A percentile compares a stretch with the other conserved stretches of the same genome.
phyloP scores from a whole-genome alignment of 257 asterid species.

The Solanum paucissectum region DNA sequence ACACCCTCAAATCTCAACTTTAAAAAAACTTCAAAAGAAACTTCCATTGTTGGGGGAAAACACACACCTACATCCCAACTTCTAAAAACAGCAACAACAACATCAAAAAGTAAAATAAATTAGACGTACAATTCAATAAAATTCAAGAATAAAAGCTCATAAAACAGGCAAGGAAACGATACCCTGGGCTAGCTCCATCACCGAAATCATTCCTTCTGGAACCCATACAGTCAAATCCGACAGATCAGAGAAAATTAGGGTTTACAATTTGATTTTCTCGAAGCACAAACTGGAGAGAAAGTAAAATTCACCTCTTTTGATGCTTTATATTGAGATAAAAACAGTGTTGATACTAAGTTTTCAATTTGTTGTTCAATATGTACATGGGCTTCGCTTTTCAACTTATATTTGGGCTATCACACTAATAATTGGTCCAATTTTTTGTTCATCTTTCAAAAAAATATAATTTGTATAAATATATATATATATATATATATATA shows the following conservation, averaged over 20 bases:
- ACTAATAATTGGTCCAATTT: not conserved
- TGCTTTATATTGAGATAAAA: not conserved
- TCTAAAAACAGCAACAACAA: not conserved
- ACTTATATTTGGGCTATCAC: not conserved
- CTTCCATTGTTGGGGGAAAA: not conserved
- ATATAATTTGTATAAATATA: no score
- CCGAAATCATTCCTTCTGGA: constrained; percentile 70
- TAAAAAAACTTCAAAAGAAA: no score
- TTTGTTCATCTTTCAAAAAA: not conserved
- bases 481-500: no score
- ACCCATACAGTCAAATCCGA: constrained; percentile 23
- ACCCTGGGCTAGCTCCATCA: constrained; percentile 95
- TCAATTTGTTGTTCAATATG: no score
- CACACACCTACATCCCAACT: not conserved
- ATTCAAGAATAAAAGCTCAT: not conserved
- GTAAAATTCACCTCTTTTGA: no score
- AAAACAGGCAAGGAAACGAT: not conserved
- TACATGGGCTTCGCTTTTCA: not conserved
- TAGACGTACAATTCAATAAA: not conserved
- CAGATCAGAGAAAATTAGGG: no score
- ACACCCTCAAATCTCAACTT: not conserved
- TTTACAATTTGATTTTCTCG: not conserved
- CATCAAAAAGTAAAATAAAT: not conserved
- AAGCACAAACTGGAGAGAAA: not conserved
- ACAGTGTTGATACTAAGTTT: no score